Evolutionary conservation across 768 basidiomycete species (phyloP).

Genomic region (Porphyrellus cyaneotinctus): DNA sequence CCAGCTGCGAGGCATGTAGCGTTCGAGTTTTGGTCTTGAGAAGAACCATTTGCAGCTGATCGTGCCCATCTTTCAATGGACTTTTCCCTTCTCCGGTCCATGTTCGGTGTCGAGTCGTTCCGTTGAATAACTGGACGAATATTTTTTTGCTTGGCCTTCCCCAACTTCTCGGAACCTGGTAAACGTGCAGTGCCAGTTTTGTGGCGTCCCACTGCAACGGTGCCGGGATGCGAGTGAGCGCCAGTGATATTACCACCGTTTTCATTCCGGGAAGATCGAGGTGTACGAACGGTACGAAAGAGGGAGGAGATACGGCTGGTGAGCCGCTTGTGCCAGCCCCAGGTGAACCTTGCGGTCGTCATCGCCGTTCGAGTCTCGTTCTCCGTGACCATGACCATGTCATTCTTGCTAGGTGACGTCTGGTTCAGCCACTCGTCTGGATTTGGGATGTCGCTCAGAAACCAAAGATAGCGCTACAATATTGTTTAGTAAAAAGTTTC

Average conservation of each 20-base stretch:
- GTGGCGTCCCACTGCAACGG: constrained; percentile 20
- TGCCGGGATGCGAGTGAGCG: constrained; percentile 30
- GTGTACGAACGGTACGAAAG: constrained; percentile 40
- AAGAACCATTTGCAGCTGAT: constrained; percentile 19
- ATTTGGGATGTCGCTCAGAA: constrained; percentile 61
- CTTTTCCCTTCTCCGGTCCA: constrained; percentile 25
- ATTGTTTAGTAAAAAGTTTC: neutral
- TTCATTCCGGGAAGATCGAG: constrained; percentile 16
- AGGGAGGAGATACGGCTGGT: constrained; percentile 46
- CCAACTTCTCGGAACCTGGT: constrained; percentile 12
- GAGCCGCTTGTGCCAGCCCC: constrained; percentile 48
- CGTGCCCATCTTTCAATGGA: constrained; percentile 35
- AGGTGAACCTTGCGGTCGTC: constrained; percentile 59
- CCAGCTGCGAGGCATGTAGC: constrained; percentile 5
- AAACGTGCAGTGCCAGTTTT: constrained; percentile 26
- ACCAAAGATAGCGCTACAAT: constrained; percentile 58
- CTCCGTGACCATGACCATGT: constrained; percentile 60
- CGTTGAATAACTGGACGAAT: constrained; percentile 15
- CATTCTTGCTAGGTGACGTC: constrained; percentile 48
- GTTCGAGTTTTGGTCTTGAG: constrained; percentile 16
- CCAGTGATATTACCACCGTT: constrained; percentile 25
- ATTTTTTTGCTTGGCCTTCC: constrained; percentile 29
- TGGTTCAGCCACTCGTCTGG: constrained; percentile 67
- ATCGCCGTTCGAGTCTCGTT: constrained; percentile 75
- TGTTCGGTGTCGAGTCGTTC: constrained; percentile 22